These are phyloP conservation scores for Vitis amurensis DNA, from an alignment of 164 flowering plant genomes.

Conservation along the genomic window DNA sequence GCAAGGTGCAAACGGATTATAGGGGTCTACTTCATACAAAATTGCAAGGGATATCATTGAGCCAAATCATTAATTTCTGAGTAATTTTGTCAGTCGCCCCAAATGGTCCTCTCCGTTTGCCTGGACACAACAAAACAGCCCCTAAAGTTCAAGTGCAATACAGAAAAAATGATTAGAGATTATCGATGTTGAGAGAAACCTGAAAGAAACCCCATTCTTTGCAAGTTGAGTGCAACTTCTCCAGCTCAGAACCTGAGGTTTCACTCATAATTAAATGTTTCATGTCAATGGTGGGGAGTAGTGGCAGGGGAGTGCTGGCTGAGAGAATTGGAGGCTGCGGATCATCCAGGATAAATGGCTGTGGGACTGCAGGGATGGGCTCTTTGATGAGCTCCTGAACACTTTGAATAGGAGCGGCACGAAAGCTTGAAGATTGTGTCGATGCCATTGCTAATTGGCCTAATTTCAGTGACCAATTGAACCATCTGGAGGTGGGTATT, in stretches of 20 bases:
- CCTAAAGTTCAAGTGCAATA: too few species aligned
- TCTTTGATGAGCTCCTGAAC: slow-evolving; percentile 26
- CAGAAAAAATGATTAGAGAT: too few species aligned
- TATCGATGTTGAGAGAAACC: slow-evolving; percentile 20
- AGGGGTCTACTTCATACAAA: too few species aligned
- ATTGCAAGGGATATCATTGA: too few species aligned
- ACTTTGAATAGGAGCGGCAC: slow-evolving; percentile 3
- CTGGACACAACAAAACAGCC: too few species aligned
- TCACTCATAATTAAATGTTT: slow-evolving; percentile 9
- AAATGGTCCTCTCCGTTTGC: too few species aligned
- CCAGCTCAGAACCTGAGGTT: slow-evolving; percentile 16
- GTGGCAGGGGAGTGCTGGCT: background rate
- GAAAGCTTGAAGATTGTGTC: background rate
- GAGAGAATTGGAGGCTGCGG: slow-evolving; percentile 5
- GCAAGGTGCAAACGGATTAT: too few species aligned
- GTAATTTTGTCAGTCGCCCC: too few species aligned
- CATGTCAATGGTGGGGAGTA: slow-evolving; percentile 24
- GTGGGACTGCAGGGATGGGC: slow-evolving; percentile 12
- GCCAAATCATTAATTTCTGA: too few species aligned
- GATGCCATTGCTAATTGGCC: slow-evolving; percentile 2
- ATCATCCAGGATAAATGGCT: background rate
- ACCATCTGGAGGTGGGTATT: too few species aligned
- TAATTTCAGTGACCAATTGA: too few species aligned
- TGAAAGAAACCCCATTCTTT: slow-evolving; percentile 50
- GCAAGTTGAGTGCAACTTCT: slow-evolving; percentile 30